phyloP scores from a whole-genome alignment of 306 rosid species.

The Pyrus betulifolia region DNA sequence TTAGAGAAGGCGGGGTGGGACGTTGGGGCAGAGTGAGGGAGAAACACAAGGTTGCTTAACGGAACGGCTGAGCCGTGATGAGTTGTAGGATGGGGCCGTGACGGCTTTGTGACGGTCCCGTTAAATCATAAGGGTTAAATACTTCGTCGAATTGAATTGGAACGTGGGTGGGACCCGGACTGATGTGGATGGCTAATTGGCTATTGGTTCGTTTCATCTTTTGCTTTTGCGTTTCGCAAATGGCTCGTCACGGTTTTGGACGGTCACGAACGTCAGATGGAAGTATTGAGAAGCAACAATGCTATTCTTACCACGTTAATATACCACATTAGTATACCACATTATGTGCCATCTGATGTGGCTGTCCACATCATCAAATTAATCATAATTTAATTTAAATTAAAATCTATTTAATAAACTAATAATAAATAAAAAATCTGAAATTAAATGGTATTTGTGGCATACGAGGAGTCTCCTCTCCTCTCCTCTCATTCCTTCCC shows the following conservation, averaged over 20 bases:
- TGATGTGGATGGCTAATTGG: not conserved
- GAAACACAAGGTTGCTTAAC: slow-evolving; percentile 37
- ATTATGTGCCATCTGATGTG: too few relatives aligned
- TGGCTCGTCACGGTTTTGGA: not conserved
- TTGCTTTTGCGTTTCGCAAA: not conserved
- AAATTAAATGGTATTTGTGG: too few relatives aligned
- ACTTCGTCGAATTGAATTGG: not conserved
- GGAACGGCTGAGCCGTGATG: slow-evolving; percentile 50
- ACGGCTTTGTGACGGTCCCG: slow-evolving; percentile 72
- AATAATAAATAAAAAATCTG: too few relatives aligned
- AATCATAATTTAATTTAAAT: too few relatives aligned
- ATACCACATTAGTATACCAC: too few relatives aligned
- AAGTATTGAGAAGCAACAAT: too few relatives aligned
- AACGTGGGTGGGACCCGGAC: not conserved
- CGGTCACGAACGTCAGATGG: not conserved
- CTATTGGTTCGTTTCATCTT: not conserved
- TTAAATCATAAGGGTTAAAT: slow-evolving; percentile 38
- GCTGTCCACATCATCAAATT: too few relatives aligned
- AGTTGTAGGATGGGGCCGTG: slow-evolving; percentile 32
- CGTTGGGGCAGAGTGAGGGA: slow-evolving; percentile 44
- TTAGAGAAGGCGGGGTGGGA: slow-evolving; percentile 33
- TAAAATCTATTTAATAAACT: too few relatives aligned
- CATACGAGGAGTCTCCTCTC: too few relatives aligned
- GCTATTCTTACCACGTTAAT: too few relatives aligned
- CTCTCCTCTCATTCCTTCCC: too few relatives aligned